These are phyloP conservation scores for Talaromyces proteolyticus DNA, from an alignment of 495 filamentous ascomycete species.

Conservation along the genomic window DNA sequence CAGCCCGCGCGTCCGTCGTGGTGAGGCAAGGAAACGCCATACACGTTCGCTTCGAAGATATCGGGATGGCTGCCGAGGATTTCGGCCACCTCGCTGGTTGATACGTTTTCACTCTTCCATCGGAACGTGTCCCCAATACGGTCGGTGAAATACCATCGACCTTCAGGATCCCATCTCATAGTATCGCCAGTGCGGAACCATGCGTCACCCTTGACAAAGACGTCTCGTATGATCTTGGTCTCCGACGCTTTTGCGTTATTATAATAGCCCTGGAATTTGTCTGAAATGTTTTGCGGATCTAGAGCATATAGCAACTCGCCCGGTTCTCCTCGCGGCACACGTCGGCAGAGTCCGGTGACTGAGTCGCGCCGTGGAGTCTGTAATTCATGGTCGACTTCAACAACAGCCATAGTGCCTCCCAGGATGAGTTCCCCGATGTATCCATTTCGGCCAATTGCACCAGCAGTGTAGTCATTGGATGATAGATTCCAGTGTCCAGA, in stretches of 20 bases:
- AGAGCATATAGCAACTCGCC: conserved; percentile 79
- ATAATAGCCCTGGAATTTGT: conserved; percentile 83
- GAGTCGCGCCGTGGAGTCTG: conserved; percentile 67
- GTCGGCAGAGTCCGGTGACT: conserved; percentile 65
- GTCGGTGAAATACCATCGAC: conserved; percentile 79
- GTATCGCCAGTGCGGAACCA: conserved; percentile 88
- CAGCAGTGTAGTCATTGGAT: conserved; percentile 67
- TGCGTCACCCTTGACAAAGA: conserved; percentile 74
- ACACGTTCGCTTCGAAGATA: conserved; percentile 79
- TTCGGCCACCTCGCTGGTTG: conserved; percentile 69
- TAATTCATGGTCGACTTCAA: conserved; percentile 66
- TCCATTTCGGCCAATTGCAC: conserved; percentile 79
- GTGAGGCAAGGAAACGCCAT: conserved; percentile 74
- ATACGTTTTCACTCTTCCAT: conserved; percentile 95
- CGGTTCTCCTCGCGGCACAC: conserved; percentile 52
- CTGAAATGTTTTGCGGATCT: conserved; percentile 55
- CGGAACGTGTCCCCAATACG: conserved; percentile 92
- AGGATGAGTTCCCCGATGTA: conserved; percentile 50
- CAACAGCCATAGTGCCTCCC: conserved; percentile 45
- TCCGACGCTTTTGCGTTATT: conserved; percentile 68
- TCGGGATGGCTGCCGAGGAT: conserved; percentile 60
- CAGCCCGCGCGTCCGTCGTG: conserved; percentile 88
- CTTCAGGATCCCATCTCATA: conserved; percentile 62
- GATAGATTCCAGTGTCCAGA: conserved; percentile 69
- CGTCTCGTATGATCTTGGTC: conserved; percentile 72